Conservation (phyloP, 495 filamentous ascomycete genomes). For the Aspergillus funiculosus region DNA sequence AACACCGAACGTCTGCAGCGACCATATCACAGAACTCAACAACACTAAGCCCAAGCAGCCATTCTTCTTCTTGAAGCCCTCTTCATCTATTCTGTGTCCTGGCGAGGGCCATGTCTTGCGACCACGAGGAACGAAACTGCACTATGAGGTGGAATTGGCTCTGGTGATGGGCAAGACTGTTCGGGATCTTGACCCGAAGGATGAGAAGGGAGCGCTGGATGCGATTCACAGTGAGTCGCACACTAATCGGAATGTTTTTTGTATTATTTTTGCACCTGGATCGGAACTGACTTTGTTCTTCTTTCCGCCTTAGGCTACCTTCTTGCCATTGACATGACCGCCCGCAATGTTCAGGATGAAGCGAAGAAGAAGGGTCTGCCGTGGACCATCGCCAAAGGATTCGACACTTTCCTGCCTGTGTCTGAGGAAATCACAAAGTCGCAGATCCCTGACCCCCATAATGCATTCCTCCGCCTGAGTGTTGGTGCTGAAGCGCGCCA, state of each 20-base stretch:
- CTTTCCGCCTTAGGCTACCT: conserved; percentile 63
- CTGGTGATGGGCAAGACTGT: conserved; percentile 75
- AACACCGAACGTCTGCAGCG: conserved; percentile 45
- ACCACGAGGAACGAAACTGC: conserved; percentile 73
- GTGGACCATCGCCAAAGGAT: conserved; percentile 93
- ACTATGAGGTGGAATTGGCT: conserved; percentile 94
- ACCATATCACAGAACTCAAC: conserved; percentile 91
- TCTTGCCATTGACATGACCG: conserved; percentile 89
- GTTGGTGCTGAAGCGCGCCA: conserved; percentile 73
- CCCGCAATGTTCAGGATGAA: conserved; percentile 86
- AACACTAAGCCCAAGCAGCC: conserved; percentile 80
- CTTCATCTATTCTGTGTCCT: conserved; percentile 73
- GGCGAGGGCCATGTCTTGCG: conserved; percentile 73
- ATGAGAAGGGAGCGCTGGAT: conserved; percentile 49
- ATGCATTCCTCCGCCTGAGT: conserved; percentile 73
- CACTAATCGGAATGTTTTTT: too few relatives aligned
- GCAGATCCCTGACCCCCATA: conserved; percentile 77
- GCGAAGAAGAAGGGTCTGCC: conserved; percentile 96
- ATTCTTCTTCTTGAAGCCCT: conserved; percentile 98
- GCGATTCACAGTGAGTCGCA: conserved; percentile 43
- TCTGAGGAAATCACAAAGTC: conserved; percentile 70
- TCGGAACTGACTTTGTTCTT: background rate
- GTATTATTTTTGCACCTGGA: too few relatives aligned
- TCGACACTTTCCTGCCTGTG: conserved; percentile 93
- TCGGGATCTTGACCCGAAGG: conserved; percentile 62